phyloP scores from a whole-genome alignment of 352 stramenopile species.

The Phytophthora cactorum region DNA sequence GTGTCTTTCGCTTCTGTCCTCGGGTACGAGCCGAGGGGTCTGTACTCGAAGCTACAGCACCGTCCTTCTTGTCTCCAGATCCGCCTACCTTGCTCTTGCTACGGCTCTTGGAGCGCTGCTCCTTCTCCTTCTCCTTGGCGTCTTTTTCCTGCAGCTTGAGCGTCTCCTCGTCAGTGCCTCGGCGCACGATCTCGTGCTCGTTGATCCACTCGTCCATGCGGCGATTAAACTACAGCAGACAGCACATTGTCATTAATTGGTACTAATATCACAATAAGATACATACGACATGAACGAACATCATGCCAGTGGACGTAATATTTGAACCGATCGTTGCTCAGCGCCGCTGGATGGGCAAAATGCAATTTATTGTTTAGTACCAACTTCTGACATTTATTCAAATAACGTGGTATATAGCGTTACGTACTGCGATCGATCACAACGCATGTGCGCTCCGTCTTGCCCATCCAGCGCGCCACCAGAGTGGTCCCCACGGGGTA shows the following conservation, averaged over 20 bases:
- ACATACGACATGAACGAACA: conserved; percentile 31
- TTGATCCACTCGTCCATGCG: conserved; percentile 92
- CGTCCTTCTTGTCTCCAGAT: conserved; percentile 20
- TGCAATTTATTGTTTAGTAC: conserved; percentile 13
- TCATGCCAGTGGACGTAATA: conserved; percentile 90
- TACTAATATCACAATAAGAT: not conserved
- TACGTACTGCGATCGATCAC: conserved; percentile 80
- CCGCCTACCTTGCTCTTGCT: conserved; percentile 35
- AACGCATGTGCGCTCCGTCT: conserved; percentile 79
- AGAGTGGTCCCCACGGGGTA: conserved; percentile 69
- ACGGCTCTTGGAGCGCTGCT: conserved; percentile 59
- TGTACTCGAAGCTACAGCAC: not conserved
- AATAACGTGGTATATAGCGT: not conserved
- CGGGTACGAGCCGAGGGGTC: conserved; percentile 58
- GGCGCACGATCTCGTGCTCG: conserved; percentile 77
- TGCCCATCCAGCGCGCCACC: conserved; percentile 77
- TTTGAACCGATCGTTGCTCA: conserved; percentile 75
- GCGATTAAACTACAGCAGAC: conserved; percentile 70
- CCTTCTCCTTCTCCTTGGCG: conserved; percentile 73
- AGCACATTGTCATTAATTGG: conserved; percentile 12
- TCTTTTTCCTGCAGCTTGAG: conserved; percentile 79
- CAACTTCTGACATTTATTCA: conserved; percentile 15
- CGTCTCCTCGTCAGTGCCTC: conserved; percentile 77
- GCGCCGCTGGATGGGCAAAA: conserved; percentile 36
- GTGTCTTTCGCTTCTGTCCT: conserved; percentile 79